Percentiles rank a stretch among this genome's conserved stretches.
These are phyloP conservation scores for Phytomonas sp. DNA, from an alignment of 208 protist genomes.

Conservation along the genomic window DNA sequence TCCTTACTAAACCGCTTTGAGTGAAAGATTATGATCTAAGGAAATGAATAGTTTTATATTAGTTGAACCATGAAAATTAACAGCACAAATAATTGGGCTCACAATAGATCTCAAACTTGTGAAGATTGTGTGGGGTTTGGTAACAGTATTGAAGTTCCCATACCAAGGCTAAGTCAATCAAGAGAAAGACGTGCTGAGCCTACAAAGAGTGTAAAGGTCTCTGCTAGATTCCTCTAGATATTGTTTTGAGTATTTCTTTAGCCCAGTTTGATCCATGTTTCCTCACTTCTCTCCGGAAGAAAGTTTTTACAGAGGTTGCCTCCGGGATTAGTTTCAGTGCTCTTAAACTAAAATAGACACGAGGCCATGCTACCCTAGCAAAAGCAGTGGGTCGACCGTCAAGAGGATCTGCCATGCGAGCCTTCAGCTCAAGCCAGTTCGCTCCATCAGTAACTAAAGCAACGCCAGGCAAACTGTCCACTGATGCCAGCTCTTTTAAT, in stretches of 20 bases:
- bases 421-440: conserved; percentile 50
- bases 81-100: not conserved
- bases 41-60: not conserved
- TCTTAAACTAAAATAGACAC: conserved; percentile 36
- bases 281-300: conserved; percentile 32
- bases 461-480: conserved; percentile 5
- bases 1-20: not conserved
- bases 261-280: conserved; percentile 1
- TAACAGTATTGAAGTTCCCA: not conserved
- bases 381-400: conserved; percentile 27
- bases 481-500: conserved; percentile 12
- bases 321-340: conserved; percentile 30
- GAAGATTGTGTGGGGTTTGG: not conserved
- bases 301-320: conserved; percentile 26
- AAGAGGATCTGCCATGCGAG: conserved; percentile 21
- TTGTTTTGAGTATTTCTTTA: not conserved
- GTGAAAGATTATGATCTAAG: not conserved
- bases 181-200: not conserved
- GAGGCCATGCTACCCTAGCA: conserved; percentile 30
- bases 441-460: conserved; percentile 42
- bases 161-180: not conserved
- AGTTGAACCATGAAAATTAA: not conserved
- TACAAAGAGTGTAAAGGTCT: not conserved
- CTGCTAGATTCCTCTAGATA: not conserved
- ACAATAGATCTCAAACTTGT: not conserved